These are phyloP conservation scores for Tylopilus subfusipes DNA, from an alignment of 768 basidiomycete species.

Conservation along the genomic window DNA sequence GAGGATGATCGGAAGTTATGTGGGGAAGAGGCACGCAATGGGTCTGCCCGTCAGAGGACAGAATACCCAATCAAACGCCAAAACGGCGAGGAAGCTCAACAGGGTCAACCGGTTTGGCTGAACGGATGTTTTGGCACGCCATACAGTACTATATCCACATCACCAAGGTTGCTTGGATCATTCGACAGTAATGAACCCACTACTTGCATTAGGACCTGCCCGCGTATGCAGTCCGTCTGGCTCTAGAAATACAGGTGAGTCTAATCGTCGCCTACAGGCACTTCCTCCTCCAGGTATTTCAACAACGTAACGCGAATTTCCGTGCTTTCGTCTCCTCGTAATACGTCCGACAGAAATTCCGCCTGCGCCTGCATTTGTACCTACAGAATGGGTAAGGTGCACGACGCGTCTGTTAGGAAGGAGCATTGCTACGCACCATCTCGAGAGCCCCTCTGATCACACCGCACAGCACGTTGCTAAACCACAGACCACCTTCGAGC, in stretches of 20 bases:
- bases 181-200: neutral
- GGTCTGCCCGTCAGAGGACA: slow-evolving; percentile 92
- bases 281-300: slow-evolving; percentile 94
- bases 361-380: slow-evolving; percentile 95
- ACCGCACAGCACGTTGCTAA: slow-evolving; percentile 93
- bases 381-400: slow-evolving; percentile 41
- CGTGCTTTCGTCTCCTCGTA: slow-evolving; percentile 91
- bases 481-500: slow-evolving; percentile 91
- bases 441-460: slow-evolving; percentile 91
- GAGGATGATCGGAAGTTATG: slow-evolving; percentile 90
- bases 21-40: slow-evolving; percentile 92
- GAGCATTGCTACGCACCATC: slow-evolving; percentile 63
- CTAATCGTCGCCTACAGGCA: slow-evolving; percentile 89
- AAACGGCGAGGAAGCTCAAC: slow-evolving; percentile 90
- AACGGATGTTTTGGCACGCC: slow-evolving; percentile 3
- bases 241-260: slow-evolving; percentile 23
- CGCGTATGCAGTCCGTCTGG: neutral
- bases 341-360: slow-evolving; percentile 82
- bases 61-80: slow-evolving; percentile 86
- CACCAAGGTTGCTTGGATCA: neutral
- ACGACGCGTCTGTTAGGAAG: slow-evolving; percentile 1
- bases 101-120: slow-evolving; percentile 61
- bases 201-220: slow-evolving; percentile 6
- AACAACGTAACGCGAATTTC: slow-evolving; percentile 89
- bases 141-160: slow-evolving; percentile 12